Percentiles rank a stretch among this genome's conserved stretches.
Evolutionary conservation across 495 filamentous ascomycete genomes (phyloP).

Genomic region (Daldinia concentrica): DNA sequence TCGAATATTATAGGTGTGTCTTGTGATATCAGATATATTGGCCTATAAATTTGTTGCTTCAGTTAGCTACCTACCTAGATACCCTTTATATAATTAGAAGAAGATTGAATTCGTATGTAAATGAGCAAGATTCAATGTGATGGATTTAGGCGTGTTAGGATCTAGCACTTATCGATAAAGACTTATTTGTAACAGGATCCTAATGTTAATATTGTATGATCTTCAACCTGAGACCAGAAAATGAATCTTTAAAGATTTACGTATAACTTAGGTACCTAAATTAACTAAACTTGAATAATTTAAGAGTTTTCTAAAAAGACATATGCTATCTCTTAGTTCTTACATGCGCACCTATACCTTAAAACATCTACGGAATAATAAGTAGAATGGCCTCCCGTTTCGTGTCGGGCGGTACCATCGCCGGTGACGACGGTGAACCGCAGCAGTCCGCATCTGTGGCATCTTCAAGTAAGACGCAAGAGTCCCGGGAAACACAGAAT

Average conservation of each 20-base stretch:
- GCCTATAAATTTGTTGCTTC: not conserved
- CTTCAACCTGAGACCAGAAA: too few relatives aligned
- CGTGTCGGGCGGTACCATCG: slow-evolving; percentile 82
- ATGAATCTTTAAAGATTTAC: too few relatives aligned
- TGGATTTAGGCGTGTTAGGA: too few relatives aligned
- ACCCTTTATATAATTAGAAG: not conserved
- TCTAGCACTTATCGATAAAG: slow-evolving; percentile 30
- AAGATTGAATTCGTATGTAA: too few relatives aligned
- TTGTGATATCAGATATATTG: not conserved
- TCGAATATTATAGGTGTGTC: not conserved
- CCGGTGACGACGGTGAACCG: slow-evolving; percentile 51
- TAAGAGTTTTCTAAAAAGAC: too few relatives aligned
- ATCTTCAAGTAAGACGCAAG: not conserved
- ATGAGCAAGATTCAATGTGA: too few relatives aligned
- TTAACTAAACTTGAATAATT: too few relatives aligned
- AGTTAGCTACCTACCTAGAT: too few relatives aligned
- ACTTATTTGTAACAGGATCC: not conserved
- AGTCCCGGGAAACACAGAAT: not conserved
- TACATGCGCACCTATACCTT: not conserved
- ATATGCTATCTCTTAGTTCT: not conserved
- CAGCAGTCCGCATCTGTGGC: not conserved
- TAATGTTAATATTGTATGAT: too few relatives aligned
- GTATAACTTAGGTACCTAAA: too few relatives aligned
- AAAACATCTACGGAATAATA: not conserved
- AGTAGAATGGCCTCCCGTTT: slow-evolving; percentile 82